Conservation (phyloP, 345 rosid species). For the Odontarrhena argentea region DNA sequence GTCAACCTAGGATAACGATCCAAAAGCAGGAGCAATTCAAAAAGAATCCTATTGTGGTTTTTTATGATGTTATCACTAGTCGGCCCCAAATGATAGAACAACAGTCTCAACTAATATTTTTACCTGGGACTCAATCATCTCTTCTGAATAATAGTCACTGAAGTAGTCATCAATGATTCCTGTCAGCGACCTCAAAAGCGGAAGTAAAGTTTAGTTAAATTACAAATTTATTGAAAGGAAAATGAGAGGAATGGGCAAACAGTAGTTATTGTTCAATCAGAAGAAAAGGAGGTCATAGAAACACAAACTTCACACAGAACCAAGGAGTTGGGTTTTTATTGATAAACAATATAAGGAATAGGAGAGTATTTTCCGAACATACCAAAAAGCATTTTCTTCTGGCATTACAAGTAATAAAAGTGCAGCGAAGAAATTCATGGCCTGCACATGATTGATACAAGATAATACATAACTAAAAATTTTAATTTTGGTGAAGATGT, state of each 20-base stretch:
- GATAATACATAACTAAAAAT: conserved; percentile 9
- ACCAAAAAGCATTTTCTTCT: conserved; percentile 99
- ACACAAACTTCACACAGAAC: conserved; percentile 21
- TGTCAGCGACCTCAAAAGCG: conserved; percentile 66
- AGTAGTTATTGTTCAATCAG: conserved; percentile 10
- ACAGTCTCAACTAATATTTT: conserved; percentile 15
- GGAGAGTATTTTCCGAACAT: conserved; percentile 39
- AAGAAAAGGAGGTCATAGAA: conserved; percentile 16
- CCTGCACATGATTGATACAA: conserved; percentile 51
- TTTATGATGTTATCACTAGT: conserved; percentile 18
- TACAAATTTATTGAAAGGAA: background rate
- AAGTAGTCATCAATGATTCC: conserved; percentile 95
- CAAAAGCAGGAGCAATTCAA: conserved; percentile 28
- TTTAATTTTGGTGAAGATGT: conserved; percentile 11
- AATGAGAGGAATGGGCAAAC: conserved; percentile 14
- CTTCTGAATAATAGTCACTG: conserved; percentile 93
- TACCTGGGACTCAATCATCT: conserved; percentile 98
- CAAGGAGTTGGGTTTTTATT: conserved; percentile 4
- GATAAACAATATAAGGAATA: conserved; percentile 13
- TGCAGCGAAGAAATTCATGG: conserved; percentile 99
- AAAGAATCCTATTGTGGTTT: background rate
- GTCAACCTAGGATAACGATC: conserved; percentile 68
- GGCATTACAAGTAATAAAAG: conserved; percentile 94
- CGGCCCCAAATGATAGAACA: conserved; percentile 3
- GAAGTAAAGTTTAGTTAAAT: conserved; percentile 17